These are phyloP conservation scores for Iberis pinnata DNA, from an alignment of 345 rosid species.

Conservation along the genomic window DNA sequence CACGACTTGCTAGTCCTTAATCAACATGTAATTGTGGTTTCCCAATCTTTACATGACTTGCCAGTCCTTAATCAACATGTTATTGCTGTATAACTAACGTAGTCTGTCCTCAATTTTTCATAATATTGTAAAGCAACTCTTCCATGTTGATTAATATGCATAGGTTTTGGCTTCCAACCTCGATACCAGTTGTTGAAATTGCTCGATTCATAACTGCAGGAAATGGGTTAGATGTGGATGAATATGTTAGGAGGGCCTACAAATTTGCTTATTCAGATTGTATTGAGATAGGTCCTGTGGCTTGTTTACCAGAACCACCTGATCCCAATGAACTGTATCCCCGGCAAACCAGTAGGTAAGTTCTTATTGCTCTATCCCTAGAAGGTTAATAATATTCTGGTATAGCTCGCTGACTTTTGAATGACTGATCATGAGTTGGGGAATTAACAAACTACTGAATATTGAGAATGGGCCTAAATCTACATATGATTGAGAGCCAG, in stretches of 20 bases:
- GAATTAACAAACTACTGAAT: slow-evolving; percentile 10
- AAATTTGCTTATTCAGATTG: slow-evolving; percentile 98
- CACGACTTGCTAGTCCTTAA: slow-evolving; percentile 11
- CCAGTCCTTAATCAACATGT: slow-evolving; percentile 10
- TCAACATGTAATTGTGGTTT: slow-evolving; percentile 15
- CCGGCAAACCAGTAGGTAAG: slow-evolving; percentile 83
- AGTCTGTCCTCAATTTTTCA: slow-evolving; percentile 9
- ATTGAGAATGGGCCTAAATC: slow-evolving; percentile 8
- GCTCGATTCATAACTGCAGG: slow-evolving; percentile 41
- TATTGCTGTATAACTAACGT: slow-evolving; percentile 17
- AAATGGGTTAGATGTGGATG: slow-evolving; percentile 96
- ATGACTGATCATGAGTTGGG: too few species aligned
- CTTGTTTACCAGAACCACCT: slow-evolving; percentile 92
- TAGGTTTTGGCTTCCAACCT: background rate
- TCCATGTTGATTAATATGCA: background rate
- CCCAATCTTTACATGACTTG: slow-evolving; percentile 14
- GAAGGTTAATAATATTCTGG: slow-evolving; percentile 6
- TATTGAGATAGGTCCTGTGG: slow-evolving; percentile 86
- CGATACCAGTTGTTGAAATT: slow-evolving; percentile 4
- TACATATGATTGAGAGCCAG: background rate
- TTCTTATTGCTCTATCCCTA: slow-evolving; percentile 16
- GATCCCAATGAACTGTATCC: slow-evolving; percentile 93
- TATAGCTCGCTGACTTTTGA: too few species aligned
- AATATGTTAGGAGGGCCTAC: slow-evolving; percentile 93
- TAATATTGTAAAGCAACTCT: background rate